phyloP scores from a whole-genome alignment of 129 eudicot species.

The Escallonia rubra region DNA sequence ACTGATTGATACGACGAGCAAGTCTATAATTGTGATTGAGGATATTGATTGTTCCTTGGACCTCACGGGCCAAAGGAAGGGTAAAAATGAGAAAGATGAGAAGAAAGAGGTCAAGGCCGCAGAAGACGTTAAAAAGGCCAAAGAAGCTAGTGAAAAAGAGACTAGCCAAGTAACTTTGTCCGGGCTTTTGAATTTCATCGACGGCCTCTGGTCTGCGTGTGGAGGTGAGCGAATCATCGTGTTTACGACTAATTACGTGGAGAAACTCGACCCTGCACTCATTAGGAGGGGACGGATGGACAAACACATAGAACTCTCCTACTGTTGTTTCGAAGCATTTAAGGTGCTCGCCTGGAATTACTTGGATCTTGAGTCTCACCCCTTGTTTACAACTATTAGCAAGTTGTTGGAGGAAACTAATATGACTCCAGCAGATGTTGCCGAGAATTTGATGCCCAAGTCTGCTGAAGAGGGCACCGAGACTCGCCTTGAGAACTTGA shows the following conservation, averaged over 20 bases:
- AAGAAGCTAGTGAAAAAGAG: neutral
- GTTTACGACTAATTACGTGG: neutral
- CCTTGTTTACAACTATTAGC: neutral
- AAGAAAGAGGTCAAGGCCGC: neutral
- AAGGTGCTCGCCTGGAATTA: neutral
- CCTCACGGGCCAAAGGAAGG: neutral
- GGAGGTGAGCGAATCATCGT: constrained; percentile 1
- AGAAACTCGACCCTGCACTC: constrained; percentile 1
- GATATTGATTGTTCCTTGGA: neutral
- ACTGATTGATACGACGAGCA: neutral
- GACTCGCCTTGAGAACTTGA: neutral
- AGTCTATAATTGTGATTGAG: neutral
- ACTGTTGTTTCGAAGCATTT: neutral
- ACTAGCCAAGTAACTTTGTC: neutral
- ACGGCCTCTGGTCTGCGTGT: neutral
- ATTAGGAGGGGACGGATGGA: constrained; percentile 2
- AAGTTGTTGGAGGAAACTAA: neutral
- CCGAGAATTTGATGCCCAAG: constrained; percentile 5
- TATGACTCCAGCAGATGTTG: constrained; percentile 3
- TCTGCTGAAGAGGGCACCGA: neutral
- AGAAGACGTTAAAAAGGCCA: neutral
- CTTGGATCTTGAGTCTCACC: neutral
- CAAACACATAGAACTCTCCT: neutral
- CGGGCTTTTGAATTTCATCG: neutral
- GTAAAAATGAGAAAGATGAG: neutral